These are phyloP conservation scores for Baorangia bicolor DNA, from an alignment of 768 basidiomycete species.

Conservation along the genomic window DNA sequence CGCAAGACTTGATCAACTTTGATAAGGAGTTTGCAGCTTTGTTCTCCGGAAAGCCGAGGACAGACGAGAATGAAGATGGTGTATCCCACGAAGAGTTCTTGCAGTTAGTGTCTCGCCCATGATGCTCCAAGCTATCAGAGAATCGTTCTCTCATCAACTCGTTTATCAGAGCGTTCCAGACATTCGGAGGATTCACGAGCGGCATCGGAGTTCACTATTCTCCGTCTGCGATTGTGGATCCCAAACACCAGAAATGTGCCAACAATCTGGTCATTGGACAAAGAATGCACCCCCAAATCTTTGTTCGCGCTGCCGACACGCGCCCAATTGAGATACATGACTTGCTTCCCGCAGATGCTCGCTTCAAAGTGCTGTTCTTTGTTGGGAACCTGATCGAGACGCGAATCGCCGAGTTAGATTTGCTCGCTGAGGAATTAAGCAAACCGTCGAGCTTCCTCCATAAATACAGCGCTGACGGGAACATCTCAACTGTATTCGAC, in stretches of 20 bases:
- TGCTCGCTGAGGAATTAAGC: slow-evolving; percentile 26
- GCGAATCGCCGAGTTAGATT: slow-evolving; percentile 19
- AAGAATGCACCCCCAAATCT: slow-evolving; percentile 34
- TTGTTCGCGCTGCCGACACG: slow-evolving; percentile 35
- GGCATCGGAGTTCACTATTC: too few relatives aligned
- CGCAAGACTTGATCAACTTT: too few relatives aligned
- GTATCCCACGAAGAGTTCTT: slow-evolving; percentile 36
- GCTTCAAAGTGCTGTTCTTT: slow-evolving; percentile 39
- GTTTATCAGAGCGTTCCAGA: too few relatives aligned
- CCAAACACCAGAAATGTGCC: slow-evolving; percentile 30
- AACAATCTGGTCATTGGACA: too few relatives aligned
- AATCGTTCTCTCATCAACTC: background rate
- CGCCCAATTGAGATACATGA: slow-evolving; percentile 39
- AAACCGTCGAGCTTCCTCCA: slow-evolving; percentile 26
- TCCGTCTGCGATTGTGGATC: too few relatives aligned
- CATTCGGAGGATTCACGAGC: too few relatives aligned
- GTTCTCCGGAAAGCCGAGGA: too few relatives aligned
- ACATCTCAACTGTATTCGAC: slow-evolving; percentile 27
- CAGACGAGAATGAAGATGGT: slow-evolving; percentile 38
- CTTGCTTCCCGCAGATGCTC: slow-evolving; percentile 32
- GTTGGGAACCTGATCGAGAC: slow-evolving; percentile 24
- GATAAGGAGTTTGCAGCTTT: too few relatives aligned
- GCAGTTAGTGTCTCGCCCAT: slow-evolving; percentile 16
- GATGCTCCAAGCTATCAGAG: background rate
- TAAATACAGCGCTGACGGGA: slow-evolving; percentile 24